Base-by-base conservation (phyloP, 768 basidiomycete species). In the Paxillus ammoniavirescens region DNA sequence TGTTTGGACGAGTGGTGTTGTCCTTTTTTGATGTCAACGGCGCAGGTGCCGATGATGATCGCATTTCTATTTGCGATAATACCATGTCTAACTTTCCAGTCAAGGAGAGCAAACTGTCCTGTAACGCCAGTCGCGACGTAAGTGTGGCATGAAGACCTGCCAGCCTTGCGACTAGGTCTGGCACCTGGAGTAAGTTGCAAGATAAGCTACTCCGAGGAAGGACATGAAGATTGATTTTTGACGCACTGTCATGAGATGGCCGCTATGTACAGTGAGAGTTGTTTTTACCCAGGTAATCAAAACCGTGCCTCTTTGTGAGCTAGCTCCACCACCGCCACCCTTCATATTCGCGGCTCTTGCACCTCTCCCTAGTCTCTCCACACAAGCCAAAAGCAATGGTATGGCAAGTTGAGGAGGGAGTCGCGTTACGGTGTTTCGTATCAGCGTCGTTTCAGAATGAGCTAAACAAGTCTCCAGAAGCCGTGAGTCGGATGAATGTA, bases 71-170 rank as follows among this genome's bases (percentile, higher is more conserved):
- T 66, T 98, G 97, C 0, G 93, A 89, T 46, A 98, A 78, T 21
- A 97, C 91, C 77, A 94, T 90, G 65, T 98, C 96, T 28, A 98
- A 77, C 52, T 93, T 84, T 26, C 97, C 97, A 54, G 85, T 90
- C 40, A 99, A 77, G 2, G 89, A 84, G 9, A 95, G 76, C 17
- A 99, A 77, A 53, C 86, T 90, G 57, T 93, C 87, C 57, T 97
- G 91, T 43, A 98, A 73, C 23, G 86, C 78, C 33, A 97, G 73
- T 18, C 97, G 84, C 31, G 87, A 78, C 3, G 88, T 83, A 38
- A 99, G 76, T 5, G 88, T 87, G 17, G 88, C 75, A 71, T 96
- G 92, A 18, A 99, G 78, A 5, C 84, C 85, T 3, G 95, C 86
- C 15, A 99, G 81, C 33, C 91, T 85, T 35, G 87, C 82, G 18